Evolutionary conservation across 73 alveolate genomes (phyloP).

Genomic region (Uronychia binucleata): DNA sequence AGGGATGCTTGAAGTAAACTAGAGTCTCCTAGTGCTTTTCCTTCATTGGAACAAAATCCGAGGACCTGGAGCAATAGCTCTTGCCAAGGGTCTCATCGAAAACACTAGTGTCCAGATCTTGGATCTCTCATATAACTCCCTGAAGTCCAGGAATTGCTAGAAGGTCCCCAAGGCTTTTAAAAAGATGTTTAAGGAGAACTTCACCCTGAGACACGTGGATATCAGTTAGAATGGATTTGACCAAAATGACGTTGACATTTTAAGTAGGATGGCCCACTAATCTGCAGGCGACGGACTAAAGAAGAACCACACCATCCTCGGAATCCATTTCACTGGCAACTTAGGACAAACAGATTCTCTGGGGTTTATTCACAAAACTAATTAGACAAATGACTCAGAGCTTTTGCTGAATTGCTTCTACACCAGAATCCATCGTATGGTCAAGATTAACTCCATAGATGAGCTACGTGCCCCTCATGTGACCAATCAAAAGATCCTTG

Average conservation of each 20-base stretch:
- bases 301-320: slow-evolving; percentile 52
- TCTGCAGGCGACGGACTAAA: slow-evolving; percentile 44
- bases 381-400: not conserved
- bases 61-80: slow-evolving; percentile 35
- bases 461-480: not conserved
- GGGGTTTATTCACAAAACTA: slow-evolving; percentile 48
- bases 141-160: slow-evolving; percentile 5
- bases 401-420: not conserved
- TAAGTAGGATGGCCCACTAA: slow-evolving; percentile 2
- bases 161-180: slow-evolving; percentile 1
- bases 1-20: slow-evolving; percentile 27
- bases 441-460: not conserved
- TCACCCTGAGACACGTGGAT: slow-evolving; percentile 50
- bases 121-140: slow-evolving; percentile 56
- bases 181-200: slow-evolving; percentile 33
- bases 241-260: slow-evolving; percentile 32
- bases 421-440: not conserved
- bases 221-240: slow-evolving; percentile 37
- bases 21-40: slow-evolving; percentile 31
- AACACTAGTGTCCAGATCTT: slow-evolving; percentile 25
- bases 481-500: not conserved
- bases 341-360: slow-evolving; percentile 35
- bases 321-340: slow-evolving; percentile 62
- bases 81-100: slow-evolving; percentile 15
- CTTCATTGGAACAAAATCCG: slow-evolving; percentile 59